A percentile compares a stretch with the other conserved stretches of the same genome.
phyloP scores from a whole-genome alignment of 257 asterid species.

The Craterostigma plantagineum region DNA sequence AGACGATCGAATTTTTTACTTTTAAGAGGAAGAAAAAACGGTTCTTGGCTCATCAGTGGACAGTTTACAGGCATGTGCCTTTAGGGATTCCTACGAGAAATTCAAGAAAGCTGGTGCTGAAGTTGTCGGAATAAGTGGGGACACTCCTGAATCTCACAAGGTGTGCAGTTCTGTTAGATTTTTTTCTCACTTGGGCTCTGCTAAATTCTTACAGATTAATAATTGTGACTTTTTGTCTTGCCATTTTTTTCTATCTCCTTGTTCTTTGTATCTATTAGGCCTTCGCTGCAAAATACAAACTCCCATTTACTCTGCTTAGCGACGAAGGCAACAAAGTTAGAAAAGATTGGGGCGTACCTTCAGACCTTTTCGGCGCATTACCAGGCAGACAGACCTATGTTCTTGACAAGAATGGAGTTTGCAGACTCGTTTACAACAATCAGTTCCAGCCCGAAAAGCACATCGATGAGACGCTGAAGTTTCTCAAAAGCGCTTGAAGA shows the following conservation, averaged over 20 bases:
- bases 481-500: conserved; percentile 46
- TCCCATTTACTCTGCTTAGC: conserved; percentile 67
- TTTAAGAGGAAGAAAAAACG: no score
- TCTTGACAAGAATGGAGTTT: conserved; percentile 89
- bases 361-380: conserved; percentile 82
- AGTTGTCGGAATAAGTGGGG: conserved; percentile 89
- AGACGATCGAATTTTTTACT: no score
- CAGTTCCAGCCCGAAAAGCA: conserved; percentile 99
- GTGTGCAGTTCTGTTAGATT: conserved; percentile 13
- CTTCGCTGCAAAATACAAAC: conserved; percentile 74
- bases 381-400: conserved; percentile 98
- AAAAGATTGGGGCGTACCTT: conserved; percentile 97
- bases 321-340: conserved; percentile 88
- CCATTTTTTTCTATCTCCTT: neutral
- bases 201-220: neutral
- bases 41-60: no score
- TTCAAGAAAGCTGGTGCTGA: conserved; percentile 97
- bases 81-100: conserved; percentile 90
- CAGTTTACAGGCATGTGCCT: conserved; percentile 79
- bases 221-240: no score
- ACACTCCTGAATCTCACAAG: conserved; percentile 72
- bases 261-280: conserved; percentile 20
- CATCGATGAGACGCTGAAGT: conserved; percentile 86
- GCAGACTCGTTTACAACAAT: conserved; percentile 77
- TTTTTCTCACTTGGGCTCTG: no score